Evolutionary conservation across 768 basidiomycete species (phyloP).

Genomic region (Porphyrellus cyaneotinctus): DNA sequence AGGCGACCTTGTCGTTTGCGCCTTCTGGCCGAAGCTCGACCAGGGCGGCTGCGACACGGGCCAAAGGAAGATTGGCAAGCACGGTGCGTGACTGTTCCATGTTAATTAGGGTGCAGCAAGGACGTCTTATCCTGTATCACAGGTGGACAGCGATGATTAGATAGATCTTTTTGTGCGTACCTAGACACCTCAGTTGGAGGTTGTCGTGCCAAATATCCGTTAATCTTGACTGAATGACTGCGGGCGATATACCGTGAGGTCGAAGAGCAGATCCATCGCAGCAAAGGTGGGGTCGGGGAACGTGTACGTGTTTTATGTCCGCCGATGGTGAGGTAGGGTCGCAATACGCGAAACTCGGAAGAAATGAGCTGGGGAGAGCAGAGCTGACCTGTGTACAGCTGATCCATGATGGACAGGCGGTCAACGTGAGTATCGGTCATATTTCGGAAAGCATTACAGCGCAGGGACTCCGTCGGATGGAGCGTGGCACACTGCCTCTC

Average conservation of each 20-base stretch:
- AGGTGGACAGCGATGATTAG: constrained; percentile 31
- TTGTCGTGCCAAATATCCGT: background rate
- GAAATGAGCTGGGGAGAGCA: background rate
- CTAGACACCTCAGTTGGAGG: background rate
- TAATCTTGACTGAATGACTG: background rate
- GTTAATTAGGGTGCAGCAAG: background rate
- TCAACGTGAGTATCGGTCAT: background rate
- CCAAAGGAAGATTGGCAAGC: constrained; percentile 56
- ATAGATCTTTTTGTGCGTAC: background rate
- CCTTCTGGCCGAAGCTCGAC: constrained; percentile 54
- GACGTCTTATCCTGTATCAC: background rate
- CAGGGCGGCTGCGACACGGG: constrained; percentile 65
- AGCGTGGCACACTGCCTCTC: background rate
- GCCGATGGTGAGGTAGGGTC: background rate
- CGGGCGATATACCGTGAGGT: background rate
- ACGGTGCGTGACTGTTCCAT: constrained; percentile 29
- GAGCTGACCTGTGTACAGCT: background rate
- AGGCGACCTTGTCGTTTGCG: constrained; percentile 57
- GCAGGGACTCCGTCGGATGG: too few species aligned
- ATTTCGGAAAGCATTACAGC: background rate
- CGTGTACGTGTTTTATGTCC: background rate
- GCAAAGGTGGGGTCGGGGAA: too few species aligned
- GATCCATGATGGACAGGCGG: background rate
- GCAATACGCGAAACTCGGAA: background rate
- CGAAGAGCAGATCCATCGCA: background rate